These are phyloP conservation scores for Xeromyces bisporus DNA, from an alignment of 495 filamentous ascomycete genomes.

Conservation along the genomic window DNA sequence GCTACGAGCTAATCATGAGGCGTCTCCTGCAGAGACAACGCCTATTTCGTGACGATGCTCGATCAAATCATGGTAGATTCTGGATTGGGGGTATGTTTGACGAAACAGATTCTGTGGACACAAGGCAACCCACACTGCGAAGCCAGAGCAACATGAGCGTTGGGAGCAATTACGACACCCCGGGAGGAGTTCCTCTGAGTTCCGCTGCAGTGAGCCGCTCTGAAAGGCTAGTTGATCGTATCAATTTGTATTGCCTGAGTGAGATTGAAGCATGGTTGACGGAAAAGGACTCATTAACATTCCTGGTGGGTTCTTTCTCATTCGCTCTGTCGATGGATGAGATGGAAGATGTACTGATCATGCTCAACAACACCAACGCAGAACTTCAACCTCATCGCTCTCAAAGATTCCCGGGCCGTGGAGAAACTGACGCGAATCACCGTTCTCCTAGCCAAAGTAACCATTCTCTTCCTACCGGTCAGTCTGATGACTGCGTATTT, in stretches of 20 bases:
- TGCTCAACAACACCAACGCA: conserved; percentile 10
- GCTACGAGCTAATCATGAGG: conserved; percentile 61
- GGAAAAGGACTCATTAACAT: conserved; percentile 64
- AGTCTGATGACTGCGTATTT: conserved; percentile 79
- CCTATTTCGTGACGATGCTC: conserved; percentile 21
- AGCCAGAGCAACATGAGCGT: conserved; percentile 13
- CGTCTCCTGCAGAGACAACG: conserved; percentile 45
- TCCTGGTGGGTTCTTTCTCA: conserved; percentile 32
- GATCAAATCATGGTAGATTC: conserved; percentile 8
- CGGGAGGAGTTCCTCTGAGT: conserved; percentile 41
- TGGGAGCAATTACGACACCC: conserved; percentile 10
- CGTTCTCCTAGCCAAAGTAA: conserved; percentile 67
- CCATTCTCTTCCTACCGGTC: conserved; percentile 71
- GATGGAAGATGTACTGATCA: background rate
- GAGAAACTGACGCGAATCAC: conserved; percentile 66
- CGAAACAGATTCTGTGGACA: conserved; percentile 16
- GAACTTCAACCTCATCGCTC: conserved; percentile 80
- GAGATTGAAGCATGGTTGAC: conserved; percentile 64
- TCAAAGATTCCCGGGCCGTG: conserved; percentile 65
- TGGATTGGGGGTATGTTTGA: conserved; percentile 11
- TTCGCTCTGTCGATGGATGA: too few species aligned
- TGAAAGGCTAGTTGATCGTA: conserved; percentile 56
- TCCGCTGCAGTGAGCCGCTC: conserved; percentile 55
- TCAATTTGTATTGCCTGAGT: conserved; percentile 62
- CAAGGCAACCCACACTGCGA: conserved; percentile 12